Conservation (phyloP, 345 rosid species). For the Syzygium oleosum region DNA sequence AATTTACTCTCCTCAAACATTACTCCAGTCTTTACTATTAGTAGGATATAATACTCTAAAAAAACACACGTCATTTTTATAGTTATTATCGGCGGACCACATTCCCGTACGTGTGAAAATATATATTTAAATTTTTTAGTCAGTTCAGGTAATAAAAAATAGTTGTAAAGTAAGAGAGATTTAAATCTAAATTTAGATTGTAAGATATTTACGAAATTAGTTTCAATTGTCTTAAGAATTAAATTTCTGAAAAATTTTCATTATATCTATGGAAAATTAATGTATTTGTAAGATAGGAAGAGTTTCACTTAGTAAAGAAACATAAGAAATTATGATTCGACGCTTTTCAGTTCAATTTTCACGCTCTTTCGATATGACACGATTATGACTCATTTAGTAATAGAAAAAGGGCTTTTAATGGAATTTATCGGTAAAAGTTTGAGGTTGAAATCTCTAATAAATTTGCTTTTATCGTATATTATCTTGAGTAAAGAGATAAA, state of each 20-base stretch:
- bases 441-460: background rate
- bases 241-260: background rate
- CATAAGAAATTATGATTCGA: background rate
- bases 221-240: background rate
- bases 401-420: background rate
- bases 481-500: background rate
- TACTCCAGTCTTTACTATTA: background rate
- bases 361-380: background rate
- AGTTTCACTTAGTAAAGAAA: background rate
- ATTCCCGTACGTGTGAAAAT: background rate
- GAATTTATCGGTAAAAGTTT: background rate
- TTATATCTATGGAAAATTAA: background rate
- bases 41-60: background rate
- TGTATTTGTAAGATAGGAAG: background rate
- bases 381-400: background rate
- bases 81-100: background rate
- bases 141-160: background rate
- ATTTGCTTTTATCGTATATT: background rate
- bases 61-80: background rate
- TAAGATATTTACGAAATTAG: background rate
- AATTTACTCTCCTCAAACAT: background rate
- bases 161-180: background rate
- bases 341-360: background rate
- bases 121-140: background rate
- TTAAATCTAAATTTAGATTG: background rate